These are phyloP conservation scores for Canavalia ensiformis DNA, from an alignment of 306 rosid genomes.

Conservation along the genomic window DNA sequence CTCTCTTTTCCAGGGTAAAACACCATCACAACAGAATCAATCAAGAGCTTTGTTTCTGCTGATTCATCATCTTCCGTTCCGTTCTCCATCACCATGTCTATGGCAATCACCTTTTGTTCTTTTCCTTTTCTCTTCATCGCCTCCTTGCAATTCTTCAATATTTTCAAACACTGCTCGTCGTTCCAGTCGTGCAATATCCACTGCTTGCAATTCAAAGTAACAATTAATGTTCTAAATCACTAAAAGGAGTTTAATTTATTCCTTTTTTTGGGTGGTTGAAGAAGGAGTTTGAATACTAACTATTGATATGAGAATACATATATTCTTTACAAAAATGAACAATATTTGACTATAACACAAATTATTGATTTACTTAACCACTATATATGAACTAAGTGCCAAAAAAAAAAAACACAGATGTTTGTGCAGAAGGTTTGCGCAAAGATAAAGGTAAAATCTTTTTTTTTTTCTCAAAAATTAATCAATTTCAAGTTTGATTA, in stretches of 20 bases:
- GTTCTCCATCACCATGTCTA: slow-evolving; percentile 60
- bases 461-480: not conserved
- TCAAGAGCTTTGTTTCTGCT: not conserved
- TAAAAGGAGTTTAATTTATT: too few species aligned
- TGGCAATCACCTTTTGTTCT: slow-evolving; percentile 50
- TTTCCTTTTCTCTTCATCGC: slow-evolving; percentile 41
- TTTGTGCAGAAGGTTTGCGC: too few species aligned
- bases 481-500: not conserved
- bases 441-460: too few species aligned
- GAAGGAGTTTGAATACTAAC: too few species aligned
- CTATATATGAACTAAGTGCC: too few species aligned
- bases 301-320: too few species aligned
- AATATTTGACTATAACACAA: too few species aligned
- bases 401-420: too few species aligned
- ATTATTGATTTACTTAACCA: too few species aligned
- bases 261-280: not conserved
- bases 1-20: slow-evolving; percentile 22
- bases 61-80: slow-evolving; percentile 30
- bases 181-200: slow-evolving; percentile 66
- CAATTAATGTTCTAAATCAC: not conserved
- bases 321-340: too few species aligned
- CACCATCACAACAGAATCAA: slow-evolving; percentile 14
- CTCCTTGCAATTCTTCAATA: slow-evolving; percentile 58
- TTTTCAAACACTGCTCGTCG: slow-evolving; percentile 54
- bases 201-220: slow-evolving; percentile 33